Base-by-base conservation (phyloP, 202 grass and related monocot genomes). In the Bolboschoenoplectus hybrid region DNA sequence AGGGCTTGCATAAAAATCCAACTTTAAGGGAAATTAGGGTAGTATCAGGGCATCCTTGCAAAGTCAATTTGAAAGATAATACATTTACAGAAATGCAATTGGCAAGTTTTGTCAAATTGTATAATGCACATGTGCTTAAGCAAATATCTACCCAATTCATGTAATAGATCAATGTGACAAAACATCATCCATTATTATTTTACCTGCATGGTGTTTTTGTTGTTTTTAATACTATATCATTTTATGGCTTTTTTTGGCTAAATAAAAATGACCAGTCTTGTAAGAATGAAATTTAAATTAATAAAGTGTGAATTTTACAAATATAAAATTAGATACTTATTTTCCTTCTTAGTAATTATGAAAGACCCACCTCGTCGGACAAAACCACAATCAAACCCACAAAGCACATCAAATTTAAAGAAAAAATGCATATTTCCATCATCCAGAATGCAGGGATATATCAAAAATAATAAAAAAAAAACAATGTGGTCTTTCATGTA, bases 401-500 rank as follows among this genome's bases (percentile, higher is more conserved):
- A 52, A 76, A 53, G 47, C 11, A 50, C 1, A 4, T 38, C 2
- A 71, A 45, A 44, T n/a, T 19, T 44, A 26, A 44, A 67, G 13
- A 47, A 73, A 47, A 5, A 38, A n/a, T 35, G 10, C 53, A 6
- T 57, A 40, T 78, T 56, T 58, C 35, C 51, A 78, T 58, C 34
- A 58, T 78, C 74, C 52, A 40, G 13, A 84, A 41, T 69, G 81
- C 63, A 69, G 44, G 63, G 44, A 68, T 51, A 16, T 52, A 40
- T 39, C 13, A 9, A 57, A 57, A 78, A 78, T 56, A 14, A 35
- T 40, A 35, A 57, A 34, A 11, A 34, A 11, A 74, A 38, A 57
- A 8, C 5, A 14, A 1, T n/a, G 46, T 78, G 50, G 12, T 40
- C 6, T 49, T 78, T 78, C 52, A 40, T 78, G 74, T 57, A 40